Percentiles rank a stretch among this genome's conserved stretches.
Conservation (phyloP, 2,329 filamentous ascomycete genomes). For the Ceratocystis cubensis region DNA sequence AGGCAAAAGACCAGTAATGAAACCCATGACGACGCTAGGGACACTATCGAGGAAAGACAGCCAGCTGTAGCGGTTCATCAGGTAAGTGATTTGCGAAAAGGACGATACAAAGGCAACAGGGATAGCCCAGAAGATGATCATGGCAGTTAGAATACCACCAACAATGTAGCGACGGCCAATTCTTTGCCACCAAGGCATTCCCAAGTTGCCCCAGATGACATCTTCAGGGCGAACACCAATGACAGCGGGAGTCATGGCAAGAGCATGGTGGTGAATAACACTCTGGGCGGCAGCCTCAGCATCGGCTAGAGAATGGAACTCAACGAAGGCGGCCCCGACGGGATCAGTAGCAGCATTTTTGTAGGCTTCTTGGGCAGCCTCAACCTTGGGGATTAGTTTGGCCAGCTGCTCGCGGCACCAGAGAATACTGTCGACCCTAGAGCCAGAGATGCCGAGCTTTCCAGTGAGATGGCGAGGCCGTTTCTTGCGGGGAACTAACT, state of each 20-base stretch:
- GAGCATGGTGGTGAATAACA: constrained; percentile 70
- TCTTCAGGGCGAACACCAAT: constrained; percentile 73
- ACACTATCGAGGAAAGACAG: constrained; percentile 59
- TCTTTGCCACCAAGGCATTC: constrained; percentile 75
- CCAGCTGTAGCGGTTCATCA: constrained; percentile 55
- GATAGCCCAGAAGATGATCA: constrained; percentile 79
- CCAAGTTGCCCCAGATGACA: constrained; percentile 76
- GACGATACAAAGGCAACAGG: constrained; percentile 67
- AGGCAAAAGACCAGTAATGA: constrained; percentile 76
- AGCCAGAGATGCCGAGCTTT: constrained; percentile 50
- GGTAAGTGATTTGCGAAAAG: constrained; percentile 69
- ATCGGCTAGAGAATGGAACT: constrained; percentile 70
- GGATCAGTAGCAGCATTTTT: constrained; percentile 50
- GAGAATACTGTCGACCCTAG: constrained; percentile 70
- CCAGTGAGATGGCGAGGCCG: constrained; percentile 58
- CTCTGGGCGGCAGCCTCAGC: constrained; percentile 82
- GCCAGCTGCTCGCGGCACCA: constrained; percentile 53
- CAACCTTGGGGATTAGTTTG: constrained; percentile 50
- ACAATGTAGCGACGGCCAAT: constrained; percentile 59
- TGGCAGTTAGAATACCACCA: constrained; percentile 56
- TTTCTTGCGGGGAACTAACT: constrained; percentile 54
- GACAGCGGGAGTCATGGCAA: constrained; percentile 77
- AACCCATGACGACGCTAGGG: constrained; percentile 59
- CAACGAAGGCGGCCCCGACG: constrained; percentile 73
- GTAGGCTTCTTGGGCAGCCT: constrained; percentile 55